A percentile compares a stretch with the other conserved stretches of the same genome.
phyloP scores from a whole-genome alignment of 768 basidiomycete species.

The Lyophyllum atratum region DNA sequence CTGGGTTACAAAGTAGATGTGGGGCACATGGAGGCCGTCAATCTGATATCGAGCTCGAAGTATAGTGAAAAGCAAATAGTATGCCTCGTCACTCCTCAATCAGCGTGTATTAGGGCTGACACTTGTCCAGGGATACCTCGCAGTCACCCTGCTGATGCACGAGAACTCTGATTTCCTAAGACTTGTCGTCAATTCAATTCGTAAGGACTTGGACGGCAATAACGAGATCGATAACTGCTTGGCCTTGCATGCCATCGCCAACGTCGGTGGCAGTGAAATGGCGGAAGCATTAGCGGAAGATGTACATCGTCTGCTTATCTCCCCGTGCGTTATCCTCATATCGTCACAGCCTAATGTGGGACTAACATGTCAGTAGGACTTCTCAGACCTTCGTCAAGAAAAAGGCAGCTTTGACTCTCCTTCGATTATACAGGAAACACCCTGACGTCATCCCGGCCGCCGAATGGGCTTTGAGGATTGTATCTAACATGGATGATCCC shows the following conservation, averaged over 20 bases:
- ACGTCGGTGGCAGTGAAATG: slow-evolving; percentile 98
- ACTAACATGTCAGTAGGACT: slow-evolving; percentile 55
- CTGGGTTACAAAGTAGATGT: slow-evolving; percentile 98
- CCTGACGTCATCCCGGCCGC: slow-evolving; percentile 90
- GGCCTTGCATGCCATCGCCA: slow-evolving; percentile 96
- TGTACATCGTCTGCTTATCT: slow-evolving; percentile 93
- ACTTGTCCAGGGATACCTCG: slow-evolving; percentile 83
- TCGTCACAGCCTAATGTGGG: not conserved
- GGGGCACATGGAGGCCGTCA: slow-evolving; percentile 99
- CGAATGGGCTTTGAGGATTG: slow-evolving; percentile 95
- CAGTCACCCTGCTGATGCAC: slow-evolving; percentile 96
- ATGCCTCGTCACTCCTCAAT: slow-evolving; percentile 30
- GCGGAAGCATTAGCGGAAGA: slow-evolving; percentile 93
- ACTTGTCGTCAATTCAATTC: slow-evolving; percentile 96
- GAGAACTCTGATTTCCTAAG: slow-evolving; percentile 98
- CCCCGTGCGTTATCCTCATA: slow-evolving; percentile 64
- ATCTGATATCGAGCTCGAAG: slow-evolving; percentile 92
- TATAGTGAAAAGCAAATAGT: slow-evolving; percentile 99
- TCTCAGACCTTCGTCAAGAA: slow-evolving; percentile 97
- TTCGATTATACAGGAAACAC: slow-evolving; percentile 94
- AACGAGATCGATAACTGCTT: slow-evolving; percentile 96
- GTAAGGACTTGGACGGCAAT: slow-evolving; percentile 94
- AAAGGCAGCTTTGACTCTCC: slow-evolving; percentile 92
- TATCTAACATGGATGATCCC: slow-evolving; percentile 93
- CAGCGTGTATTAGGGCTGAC: slow-evolving; percentile 10